Percentiles rank a stretch among this genome's conserved stretches.
These are phyloP conservation scores for Trichophaea hybrida DNA, from an alignment of 2,329 filamentous ascomycete species.

Conservation along the genomic window DNA sequence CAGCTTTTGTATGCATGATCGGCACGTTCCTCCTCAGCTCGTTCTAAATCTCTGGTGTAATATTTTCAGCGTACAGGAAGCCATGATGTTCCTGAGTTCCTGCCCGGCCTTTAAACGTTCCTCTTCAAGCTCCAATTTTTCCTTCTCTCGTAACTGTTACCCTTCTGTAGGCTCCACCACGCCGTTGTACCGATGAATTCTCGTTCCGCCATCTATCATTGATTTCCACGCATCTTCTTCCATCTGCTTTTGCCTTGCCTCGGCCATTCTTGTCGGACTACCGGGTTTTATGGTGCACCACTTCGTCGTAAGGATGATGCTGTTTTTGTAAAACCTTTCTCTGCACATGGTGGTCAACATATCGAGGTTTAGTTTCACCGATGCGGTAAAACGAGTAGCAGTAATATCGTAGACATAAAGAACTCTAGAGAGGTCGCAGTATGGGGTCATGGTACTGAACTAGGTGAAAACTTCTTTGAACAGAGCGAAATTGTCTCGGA, in stretches of 20 bases:
- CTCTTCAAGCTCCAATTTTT: background rate
- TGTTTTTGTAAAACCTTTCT: background rate
- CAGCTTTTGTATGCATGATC: background rate
- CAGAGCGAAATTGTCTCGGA: background rate
- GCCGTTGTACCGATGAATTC: background rate
- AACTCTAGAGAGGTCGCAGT: background rate
- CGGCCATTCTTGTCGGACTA: background rate
- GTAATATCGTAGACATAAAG: conserved; percentile 3
- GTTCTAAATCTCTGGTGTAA: background rate
- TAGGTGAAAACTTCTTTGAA: background rate
- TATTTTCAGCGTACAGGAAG: background rate
- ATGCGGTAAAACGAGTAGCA: background rate
- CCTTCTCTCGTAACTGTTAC: background rate
- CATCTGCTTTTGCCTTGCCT: background rate
- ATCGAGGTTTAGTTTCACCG: background rate
- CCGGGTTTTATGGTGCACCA: background rate
- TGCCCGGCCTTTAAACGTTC: background rate
- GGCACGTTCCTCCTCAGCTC: background rate
- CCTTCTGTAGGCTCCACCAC: background rate
- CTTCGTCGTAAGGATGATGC: conserved; percentile 1
- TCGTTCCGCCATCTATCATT: background rate
- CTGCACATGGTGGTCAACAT: background rate
- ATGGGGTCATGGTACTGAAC: conserved; percentile 1
- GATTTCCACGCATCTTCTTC: background rate
- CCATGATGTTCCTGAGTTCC: background rate